Evolutionary conservation across 345 rosid species (phyloP), one percentile per base, ranked within the genome.

Genomic region (Physaria fendleri): DNA sequence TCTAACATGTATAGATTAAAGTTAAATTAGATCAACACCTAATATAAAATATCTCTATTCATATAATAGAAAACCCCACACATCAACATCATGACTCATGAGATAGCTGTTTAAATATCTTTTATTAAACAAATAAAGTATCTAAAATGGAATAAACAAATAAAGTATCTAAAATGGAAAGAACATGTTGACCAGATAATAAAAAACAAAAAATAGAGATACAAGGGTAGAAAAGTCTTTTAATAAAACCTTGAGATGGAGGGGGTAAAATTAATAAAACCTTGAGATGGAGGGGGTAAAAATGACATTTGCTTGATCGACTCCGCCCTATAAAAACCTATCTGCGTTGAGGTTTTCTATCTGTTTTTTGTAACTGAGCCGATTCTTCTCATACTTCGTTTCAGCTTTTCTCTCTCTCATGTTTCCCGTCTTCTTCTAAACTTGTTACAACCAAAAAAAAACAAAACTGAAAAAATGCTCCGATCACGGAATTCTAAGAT

Each of bases 401-500:
- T 21, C 18, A 3, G 10, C 29, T 20, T 29, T 20, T 6, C 8
- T 1, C 12, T 35, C 56, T 60, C 56, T 69, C 56, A 69, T 69
- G 67, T 40, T 46, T 44, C 17, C 54, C 62, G 2, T 60, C 73
- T 21, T 61, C 17, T 53, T 50, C 39, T 50, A 17, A 29, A 14
- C 20, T 21, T 11, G 39, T 32, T 5, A 50, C 14, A 4, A 16
- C 8, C 2, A 42, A 13, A 64, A 29, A 8, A 17, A 29, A 30
- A 38, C 1, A 5, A 27, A 5, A 16, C 0, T 2, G 14, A 22
- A 32, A 64, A 56, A 55, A 69, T 69, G 74, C 68, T 37, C 29
- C 44, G 68, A 62, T 62, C 74, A 69, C 57, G 68, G 32, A 69
- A 53, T 16, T 54, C 37, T 42, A 40, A 54, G 25, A 62, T 62